Base-by-base conservation (phyloP, 1,284 basidiomycete genomes). In the Agroathelia rolfsii region DNA sequence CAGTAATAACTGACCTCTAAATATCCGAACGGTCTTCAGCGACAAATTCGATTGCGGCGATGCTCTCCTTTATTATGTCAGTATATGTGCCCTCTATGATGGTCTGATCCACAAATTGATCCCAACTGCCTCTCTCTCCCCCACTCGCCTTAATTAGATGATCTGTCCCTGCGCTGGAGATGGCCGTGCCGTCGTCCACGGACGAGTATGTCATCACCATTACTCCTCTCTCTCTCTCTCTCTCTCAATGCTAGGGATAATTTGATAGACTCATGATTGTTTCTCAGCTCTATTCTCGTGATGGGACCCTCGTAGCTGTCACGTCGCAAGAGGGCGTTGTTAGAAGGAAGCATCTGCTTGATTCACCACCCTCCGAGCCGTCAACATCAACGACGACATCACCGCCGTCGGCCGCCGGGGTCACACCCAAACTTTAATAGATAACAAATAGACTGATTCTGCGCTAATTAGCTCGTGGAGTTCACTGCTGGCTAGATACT, bases 321-420 rank as follows among this genome's bases (percentile, higher is more conserved):
- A 79, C 76, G 20, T 72, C 74, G 13, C 89, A 94, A 52, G 89
- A 93, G 61, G 88, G 89, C 3, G 83, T 83, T 2, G 58, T 82
- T 23, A n/a, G n/a, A n/a, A n/a, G n/a, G n/a, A n/a, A n/a, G n/a
- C n/a, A n/a, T n/a, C n/a, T n/a, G n/a, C n/a, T n/a, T n/a, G n/a
- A n/a, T n/a, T n/a, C n/a, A n/a, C n/a, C n/a, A n/a, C n/a, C n/a
- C n/a, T n/a, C n/a, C n/a, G n/a, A n/a, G n/a, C n/a, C n/a, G n/a
- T n/a, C n/a, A n/a, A n/a, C n/a, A n/a, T n/a, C n/a, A n/a, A n/a
- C n/a, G n/a, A n/a, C n/a, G n/a, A n/a, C n/a, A n/a, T n/a, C n/a
- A n/a, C n/a, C n/a, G n/a, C n/a, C n/a, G n/a, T n/a, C n/a, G n/a
- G n/a, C n/a, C n/a, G n/a, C n/a, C n/a, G n/a, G n/a, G n/a, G n/a